A percentile compares a stretch with the other conserved stretches of the same genome.
Conservation (phyloP, 2,329 filamentous ascomycete genomes). For the Xylariaceae sp. region DNA sequence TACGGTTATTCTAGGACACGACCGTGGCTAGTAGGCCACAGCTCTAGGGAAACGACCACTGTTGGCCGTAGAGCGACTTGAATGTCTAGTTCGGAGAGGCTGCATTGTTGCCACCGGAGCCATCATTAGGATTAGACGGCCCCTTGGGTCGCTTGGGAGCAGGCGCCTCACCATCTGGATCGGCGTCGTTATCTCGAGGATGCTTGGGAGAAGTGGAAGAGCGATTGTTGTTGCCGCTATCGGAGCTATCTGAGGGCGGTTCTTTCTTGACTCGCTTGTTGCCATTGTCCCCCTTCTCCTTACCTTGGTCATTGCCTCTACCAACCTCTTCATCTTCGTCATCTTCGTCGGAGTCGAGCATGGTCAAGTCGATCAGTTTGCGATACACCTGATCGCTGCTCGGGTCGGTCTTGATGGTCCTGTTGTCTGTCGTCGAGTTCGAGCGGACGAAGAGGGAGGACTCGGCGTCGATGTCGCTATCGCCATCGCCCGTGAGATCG, state of each 20-base stretch:
- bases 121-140: neutral
- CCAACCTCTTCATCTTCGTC: neutral
- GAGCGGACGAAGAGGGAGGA: neutral
- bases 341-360: neutral
- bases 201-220: neutral
- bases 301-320: neutral
- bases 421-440: neutral
- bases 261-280: neutral
- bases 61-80: neutral
- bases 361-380: neutral
- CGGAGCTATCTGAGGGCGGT: too few relatives aligned
- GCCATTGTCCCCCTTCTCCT: too few relatives aligned
- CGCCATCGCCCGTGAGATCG: neutral
- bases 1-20: neutral
- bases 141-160: neutral
- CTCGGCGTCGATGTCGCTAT: neutral
- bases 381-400: too few relatives aligned
- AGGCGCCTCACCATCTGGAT: constrained; percentile 33
- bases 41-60: neutral
- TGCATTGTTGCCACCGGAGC: neutral
- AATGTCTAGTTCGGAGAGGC: too few relatives aligned
- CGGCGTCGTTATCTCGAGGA: constrained; percentile 17
- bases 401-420: neutral
- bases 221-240: neutral
- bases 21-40: neutral